Conservation (phyloP, 1,284 basidiomycete genomes). For the Melampsora larici-populina region DNA sequence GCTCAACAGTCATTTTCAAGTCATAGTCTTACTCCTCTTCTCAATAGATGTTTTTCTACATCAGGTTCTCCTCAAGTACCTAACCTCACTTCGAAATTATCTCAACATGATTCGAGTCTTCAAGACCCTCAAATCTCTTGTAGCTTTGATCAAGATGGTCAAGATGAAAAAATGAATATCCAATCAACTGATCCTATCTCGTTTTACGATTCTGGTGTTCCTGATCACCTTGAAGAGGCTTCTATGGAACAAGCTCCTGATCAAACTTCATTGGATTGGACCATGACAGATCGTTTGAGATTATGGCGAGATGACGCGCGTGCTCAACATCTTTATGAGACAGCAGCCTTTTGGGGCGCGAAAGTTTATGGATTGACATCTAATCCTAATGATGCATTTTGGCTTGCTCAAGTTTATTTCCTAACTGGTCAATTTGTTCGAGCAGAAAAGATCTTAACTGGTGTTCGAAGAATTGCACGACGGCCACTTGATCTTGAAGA, state of each 20-base stretch:
- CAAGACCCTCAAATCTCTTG: neutral
- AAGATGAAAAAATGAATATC: neutral
- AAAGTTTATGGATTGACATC: slow-evolving; percentile 92
- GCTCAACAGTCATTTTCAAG: neutral
- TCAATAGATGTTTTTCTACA: neutral
- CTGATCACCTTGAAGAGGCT: neutral
- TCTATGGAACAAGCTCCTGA: neutral
- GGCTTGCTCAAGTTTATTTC: slow-evolving; percentile 96
- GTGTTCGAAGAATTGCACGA: slow-evolving; percentile 53
- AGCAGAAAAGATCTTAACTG: slow-evolving; percentile 82
- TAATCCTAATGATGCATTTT: slow-evolving; percentile 95
- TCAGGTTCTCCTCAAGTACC: neutral
- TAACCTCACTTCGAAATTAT: neutral
- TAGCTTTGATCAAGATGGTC: neutral
- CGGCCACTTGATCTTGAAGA: slow-evolving; percentile 16
- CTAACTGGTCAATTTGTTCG: slow-evolving; percentile 90
- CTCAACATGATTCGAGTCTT: neutral
- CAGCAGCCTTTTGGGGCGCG: slow-evolving; percentile 97
- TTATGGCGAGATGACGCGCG: slow-evolving; percentile 95
- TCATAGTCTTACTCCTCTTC: slow-evolving; percentile 1
- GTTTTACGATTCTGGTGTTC: neutral
- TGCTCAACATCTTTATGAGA: slow-evolving; percentile 95
- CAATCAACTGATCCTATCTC: neutral
- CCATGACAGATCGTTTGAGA: slow-evolving; percentile 88
- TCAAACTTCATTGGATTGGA: slow-evolving; percentile 58